Base-by-base conservation (phyloP, 2,329 filamentous ascomycete species). In the Penicillium verrucosum region DNA sequence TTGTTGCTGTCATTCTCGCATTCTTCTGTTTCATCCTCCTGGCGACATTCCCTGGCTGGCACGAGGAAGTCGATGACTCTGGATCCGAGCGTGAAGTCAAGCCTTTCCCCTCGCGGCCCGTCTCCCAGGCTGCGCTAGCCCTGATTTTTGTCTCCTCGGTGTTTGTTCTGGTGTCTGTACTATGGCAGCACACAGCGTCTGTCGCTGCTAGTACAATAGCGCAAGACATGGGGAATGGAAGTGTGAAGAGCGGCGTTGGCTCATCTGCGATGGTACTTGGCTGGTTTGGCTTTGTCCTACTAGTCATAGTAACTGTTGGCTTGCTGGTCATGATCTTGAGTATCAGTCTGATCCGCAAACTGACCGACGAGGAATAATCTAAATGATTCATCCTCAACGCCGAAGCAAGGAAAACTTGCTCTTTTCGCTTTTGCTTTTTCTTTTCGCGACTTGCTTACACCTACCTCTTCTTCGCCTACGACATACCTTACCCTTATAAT, bases 21-120 rank as follows among this genome's bases (percentile, higher is more conserved):
- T 97, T 97, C 78, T 83, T 97, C 75, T 96, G 92, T 74, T 90
- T 99, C 73, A 84, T 99, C 60, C 85, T 99, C 41, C 87, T 99
- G 52, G 93, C 92, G 53, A 97, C 94, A 34, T 99, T 97, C 78
- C 94, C 94, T 1, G 92, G 92, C 62, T 99, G 94, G 91, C 92
- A 97, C 76, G 91, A 96, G 75, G 91, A 96, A 76, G 84, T 87
- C 62, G 89, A 94, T 75, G 86, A 83, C 37, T 81, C 85, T 51
- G 92, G 92, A 51, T 91, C 87, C 47, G 92, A 96, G 68, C 86
- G 90, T 68, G 91, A 96, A 76, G 88, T 96, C 72, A 96, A 95
- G 77, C 91, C 91, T 8, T 96, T 99, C 76, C 94, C 94, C 11
- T 94, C 90, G 36, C 85, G 93, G 41, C 88, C 92, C 11, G 93